A percentile compares a stretch with the other conserved stretches of the same genome.
Evolutionary conservation across 345 rosid genomes (phyloP).

Genomic region (Noccaea caerulescens): DNA sequence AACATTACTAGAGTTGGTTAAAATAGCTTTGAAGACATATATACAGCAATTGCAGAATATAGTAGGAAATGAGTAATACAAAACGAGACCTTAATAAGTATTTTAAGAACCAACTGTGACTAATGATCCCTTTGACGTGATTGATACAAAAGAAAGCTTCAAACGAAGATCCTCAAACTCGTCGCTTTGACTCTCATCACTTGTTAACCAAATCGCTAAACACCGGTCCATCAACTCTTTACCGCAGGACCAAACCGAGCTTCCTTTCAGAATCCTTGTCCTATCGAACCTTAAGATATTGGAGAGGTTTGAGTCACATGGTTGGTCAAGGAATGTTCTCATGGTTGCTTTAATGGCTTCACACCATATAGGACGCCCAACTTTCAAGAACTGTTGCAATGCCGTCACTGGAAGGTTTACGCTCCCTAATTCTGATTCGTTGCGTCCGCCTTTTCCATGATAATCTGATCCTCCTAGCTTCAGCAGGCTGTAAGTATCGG

Average conservation of each 20-base stretch:
- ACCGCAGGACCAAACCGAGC: slow-evolving; percentile 47
- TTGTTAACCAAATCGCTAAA: slow-evolving; percentile 66
- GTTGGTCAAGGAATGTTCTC: slow-evolving; percentile 60
- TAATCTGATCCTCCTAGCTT: slow-evolving; percentile 97
- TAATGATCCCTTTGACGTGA: slow-evolving; percentile 36
- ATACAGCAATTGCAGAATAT: no score
- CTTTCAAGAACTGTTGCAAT: slow-evolving; percentile 67
- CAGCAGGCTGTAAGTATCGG: slow-evolving; percentile 72
- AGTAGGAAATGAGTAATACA: not conserved
- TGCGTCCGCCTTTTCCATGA: slow-evolving; percentile 81
- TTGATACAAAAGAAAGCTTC: slow-evolving; percentile 54
- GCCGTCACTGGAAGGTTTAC: slow-evolving; percentile 73
- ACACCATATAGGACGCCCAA: slow-evolving; percentile 88
- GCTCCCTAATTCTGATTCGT: slow-evolving; percentile 84
- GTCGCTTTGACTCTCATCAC: slow-evolving; percentile 57
- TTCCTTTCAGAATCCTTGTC: slow-evolving; percentile 52
- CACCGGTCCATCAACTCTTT: slow-evolving; percentile 66
- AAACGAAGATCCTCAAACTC: slow-evolving; percentile 69
- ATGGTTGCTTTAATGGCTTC: slow-evolving; percentile 60
- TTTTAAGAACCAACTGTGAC: slow-evolving; percentile 42
- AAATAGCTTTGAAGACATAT: no score
- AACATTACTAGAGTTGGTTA: no score
- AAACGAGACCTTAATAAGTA: slow-evolving; percentile 10
- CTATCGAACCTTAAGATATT: slow-evolving; percentile 65
- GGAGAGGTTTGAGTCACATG: slow-evolving; percentile 63